These are phyloP conservation scores for Erodium chrysanthum DNA, from an alignment of 441 rosid genomes.

Conservation along the genomic window DNA sequence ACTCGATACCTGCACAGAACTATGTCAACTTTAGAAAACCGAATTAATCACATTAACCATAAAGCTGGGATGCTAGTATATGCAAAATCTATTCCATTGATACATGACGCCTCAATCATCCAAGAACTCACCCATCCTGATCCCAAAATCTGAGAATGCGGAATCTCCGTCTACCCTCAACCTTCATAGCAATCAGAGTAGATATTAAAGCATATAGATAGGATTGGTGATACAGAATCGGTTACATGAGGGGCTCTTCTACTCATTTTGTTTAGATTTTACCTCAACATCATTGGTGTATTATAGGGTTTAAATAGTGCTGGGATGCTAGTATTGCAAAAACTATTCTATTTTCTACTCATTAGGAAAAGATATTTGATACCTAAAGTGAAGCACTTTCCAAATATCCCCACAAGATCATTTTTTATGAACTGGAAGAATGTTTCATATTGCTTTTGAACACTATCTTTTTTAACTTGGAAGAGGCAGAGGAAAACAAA, in stretches of 20 bases:
- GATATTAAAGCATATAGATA: neutral
- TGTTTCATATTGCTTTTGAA: neutral
- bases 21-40: conserved; percentile 14
- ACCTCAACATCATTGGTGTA: neutral
- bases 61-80: neutral
- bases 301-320: neutral
- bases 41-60: neutral
- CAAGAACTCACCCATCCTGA: conserved; percentile 84
- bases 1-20: conserved; percentile 55
- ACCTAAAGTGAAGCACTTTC: neutral
- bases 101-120: conserved; percentile 5
- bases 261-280: neutral
- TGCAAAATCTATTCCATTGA: too few species aligned
- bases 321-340: neutral
- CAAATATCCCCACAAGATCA: neutral
- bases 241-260: neutral
- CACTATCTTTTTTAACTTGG: neutral
- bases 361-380: neutral
- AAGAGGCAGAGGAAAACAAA: neutral
- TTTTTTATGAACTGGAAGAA: neutral
- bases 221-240: neutral
- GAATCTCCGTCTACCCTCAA: conserved; percentile 82
- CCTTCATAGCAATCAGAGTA: conserved; percentile 29
- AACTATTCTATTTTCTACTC: neutral
- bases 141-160: conserved; percentile 64